Evolutionary conservation across 2,329 filamentous ascomycete species (phyloP).

Genomic region (Alternaria triticimaculans): DNA sequence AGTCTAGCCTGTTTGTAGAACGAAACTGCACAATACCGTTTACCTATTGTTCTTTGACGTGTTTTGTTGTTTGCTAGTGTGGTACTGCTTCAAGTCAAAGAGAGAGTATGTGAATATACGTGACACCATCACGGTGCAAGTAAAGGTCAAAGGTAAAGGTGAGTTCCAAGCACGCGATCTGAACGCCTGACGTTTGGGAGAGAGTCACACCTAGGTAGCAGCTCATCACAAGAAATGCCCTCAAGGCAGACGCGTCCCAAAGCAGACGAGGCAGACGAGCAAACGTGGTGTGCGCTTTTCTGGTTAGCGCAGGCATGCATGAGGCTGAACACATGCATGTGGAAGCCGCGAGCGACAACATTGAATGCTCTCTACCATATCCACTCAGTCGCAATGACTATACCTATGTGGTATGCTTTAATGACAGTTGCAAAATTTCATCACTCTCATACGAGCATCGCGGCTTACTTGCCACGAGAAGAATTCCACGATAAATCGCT

Average conservation of each 20-base stretch:
- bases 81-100: background rate
- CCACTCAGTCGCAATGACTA: background rate
- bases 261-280: slow-evolving; percentile 3
- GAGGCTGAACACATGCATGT: background rate
- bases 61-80: background rate
- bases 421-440: background rate
- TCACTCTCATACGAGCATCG: background rate
- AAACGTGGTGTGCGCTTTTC: background rate
- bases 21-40: background rate
- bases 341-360: background rate
- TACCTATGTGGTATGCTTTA: background rate
- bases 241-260: slow-evolving; percentile 8
- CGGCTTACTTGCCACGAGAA: slow-evolving; percentile 1
- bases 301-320: slow-evolving; percentile 5
- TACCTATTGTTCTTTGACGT: background rate
- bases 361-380: background rate
- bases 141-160: background rate
- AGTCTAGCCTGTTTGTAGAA: slow-evolving; percentile 9
- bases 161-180: background rate
- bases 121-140: background rate
- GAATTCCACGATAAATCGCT: background rate
- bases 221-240: background rate
- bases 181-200: background rate
- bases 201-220: background rate
- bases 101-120: background rate